Conservation (phyloP, 2,329 filamentous ascomycete genomes). For the Fusarium subglutinans region DNA sequence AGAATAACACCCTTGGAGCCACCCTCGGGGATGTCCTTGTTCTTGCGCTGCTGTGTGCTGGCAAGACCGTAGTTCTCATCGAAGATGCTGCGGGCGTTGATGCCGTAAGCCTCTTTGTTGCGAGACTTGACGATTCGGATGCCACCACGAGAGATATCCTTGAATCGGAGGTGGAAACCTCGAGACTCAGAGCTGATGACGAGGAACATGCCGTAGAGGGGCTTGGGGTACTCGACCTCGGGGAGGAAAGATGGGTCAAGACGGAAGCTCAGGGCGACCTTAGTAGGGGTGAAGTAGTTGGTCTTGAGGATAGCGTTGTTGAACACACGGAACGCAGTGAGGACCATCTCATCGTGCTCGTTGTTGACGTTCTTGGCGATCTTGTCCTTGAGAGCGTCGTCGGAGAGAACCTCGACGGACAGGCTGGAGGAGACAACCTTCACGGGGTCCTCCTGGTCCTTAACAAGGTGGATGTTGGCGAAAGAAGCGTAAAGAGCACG, state of each 20-base stretch:
- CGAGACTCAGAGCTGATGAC: conserved; percentile 97
- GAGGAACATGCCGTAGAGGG: conserved; percentile 97
- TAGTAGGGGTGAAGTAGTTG: conserved; percentile 96
- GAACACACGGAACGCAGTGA: conserved; percentile 96
- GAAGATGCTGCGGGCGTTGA: conserved; percentile 95
- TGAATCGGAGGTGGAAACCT: conserved; percentile 96
- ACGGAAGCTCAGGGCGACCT: conserved; percentile 97
- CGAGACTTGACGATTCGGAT: conserved; percentile 99
- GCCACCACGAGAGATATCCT: conserved; percentile 94
- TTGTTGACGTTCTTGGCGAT: conserved; percentile 85
- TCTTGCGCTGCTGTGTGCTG: conserved; percentile 99
- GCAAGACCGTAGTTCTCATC: conserved; percentile 99
- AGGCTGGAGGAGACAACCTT: conserved; percentile 64
- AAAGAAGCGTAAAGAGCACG: conserved; percentile 91
- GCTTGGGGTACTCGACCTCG: conserved; percentile 90
- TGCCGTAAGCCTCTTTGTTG: conserved; percentile 93
- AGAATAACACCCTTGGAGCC: conserved; percentile 98
- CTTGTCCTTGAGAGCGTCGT: conserved; percentile 76
- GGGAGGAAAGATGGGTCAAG: conserved; percentile 90
- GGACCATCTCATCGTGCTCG: conserved; percentile 97
- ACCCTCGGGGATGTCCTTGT: conserved; percentile 99
- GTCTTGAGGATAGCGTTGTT: conserved; percentile 95
- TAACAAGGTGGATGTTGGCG: conserved; percentile 80
- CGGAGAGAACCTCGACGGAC: conserved; percentile 75
- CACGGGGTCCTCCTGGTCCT: conserved; percentile 61